Percentiles rank a stretch among this genome's conserved stretches.
These are phyloP conservation scores for Wilcoxina mikolae DNA, from an alignment of 495 filamentous ascomycete species.

Conservation along the genomic window DNA sequence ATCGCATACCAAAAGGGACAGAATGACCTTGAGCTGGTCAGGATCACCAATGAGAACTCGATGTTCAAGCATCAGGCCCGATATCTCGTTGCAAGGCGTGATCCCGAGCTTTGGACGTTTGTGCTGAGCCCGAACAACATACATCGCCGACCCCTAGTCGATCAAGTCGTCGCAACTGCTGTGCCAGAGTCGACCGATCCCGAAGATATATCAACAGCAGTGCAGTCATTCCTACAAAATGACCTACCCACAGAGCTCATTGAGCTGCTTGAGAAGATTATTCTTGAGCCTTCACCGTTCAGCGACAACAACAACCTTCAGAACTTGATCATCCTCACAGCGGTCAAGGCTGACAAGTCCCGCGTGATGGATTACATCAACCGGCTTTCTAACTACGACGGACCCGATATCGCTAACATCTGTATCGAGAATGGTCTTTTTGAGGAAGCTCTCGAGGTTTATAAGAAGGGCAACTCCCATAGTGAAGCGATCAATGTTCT, in stretches of 20 bases:
- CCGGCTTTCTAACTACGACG: constrained; percentile 70
- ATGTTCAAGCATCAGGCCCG: constrained; percentile 97
- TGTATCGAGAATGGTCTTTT: constrained; percentile 89
- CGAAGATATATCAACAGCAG: constrained; percentile 87
- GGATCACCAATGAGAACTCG: constrained; percentile 94
- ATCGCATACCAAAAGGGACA: constrained; percentile 94
- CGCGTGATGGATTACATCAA: constrained; percentile 97
- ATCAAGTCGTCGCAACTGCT: constrained; percentile 92
- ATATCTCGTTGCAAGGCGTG: constrained; percentile 82
- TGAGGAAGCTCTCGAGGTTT: constrained; percentile 97
- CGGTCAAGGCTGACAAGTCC: constrained; percentile 88
- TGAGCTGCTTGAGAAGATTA: constrained; percentile 97
- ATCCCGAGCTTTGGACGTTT: constrained; percentile 84
- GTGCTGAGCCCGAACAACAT: constrained; percentile 91
- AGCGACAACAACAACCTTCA: constrained; percentile 93
- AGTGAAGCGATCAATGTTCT: constrained; percentile 76
- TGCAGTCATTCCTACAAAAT: constrained; percentile 75
- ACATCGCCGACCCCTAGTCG: constrained; percentile 79
- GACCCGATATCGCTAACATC: constrained; percentile 80
- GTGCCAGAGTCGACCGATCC: constrained; percentile 90
- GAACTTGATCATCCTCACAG: constrained; percentile 92
- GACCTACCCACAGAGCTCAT: constrained; percentile 92
- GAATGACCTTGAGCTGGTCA: constrained; percentile 94
- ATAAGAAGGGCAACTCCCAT: constrained; percentile 92
- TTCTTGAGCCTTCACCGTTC: constrained; percentile 91